A percentile compares a stretch with the other conserved stretches of the same genome.
Evolutionary conservation across 805 yeast species (phyloP).

Genomic region (Debaryomyces prosopidis): DNA sequence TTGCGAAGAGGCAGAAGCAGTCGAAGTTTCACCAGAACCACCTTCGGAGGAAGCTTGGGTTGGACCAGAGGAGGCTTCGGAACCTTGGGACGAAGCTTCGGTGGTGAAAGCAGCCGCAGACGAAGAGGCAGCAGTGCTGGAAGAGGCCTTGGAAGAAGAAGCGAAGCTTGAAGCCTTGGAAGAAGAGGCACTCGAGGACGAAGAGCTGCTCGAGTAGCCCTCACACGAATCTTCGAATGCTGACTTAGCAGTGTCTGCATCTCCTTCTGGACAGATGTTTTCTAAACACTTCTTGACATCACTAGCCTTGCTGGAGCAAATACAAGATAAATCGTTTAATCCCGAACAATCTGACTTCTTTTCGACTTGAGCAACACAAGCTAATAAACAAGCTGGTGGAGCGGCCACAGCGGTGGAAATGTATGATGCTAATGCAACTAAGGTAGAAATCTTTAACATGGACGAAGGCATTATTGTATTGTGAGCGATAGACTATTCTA

Average conservation of each 20-base stretch:
- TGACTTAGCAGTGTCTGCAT: constrained; percentile 56
- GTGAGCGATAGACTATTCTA: constrained; percentile 8
- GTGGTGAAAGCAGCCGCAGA: constrained; percentile 13
- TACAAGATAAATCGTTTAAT: constrained; percentile 65
- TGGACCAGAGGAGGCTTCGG: constrained; percentile 17
- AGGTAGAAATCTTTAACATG: constrained; percentile 22
- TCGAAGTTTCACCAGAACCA: constrained; percentile 17
- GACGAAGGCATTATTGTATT: constrained; percentile 7
- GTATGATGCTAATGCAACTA: constrained; percentile 38
- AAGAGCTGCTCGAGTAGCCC: constrained; percentile 35
- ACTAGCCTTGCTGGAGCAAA: constrained; percentile 58
- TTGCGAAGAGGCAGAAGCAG: constrained; percentile 21
- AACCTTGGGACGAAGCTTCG: constrained; percentile 13
- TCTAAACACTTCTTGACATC: constrained; percentile 64
- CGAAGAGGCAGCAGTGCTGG: constrained; percentile 23
- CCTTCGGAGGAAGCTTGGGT: constrained; percentile 14
- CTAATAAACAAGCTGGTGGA: constrained; percentile 91
- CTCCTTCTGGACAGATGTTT: constrained; percentile 65
- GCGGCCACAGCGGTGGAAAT: constrained; percentile 57
- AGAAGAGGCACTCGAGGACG: constrained; percentile 27
- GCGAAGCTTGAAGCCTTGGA: constrained; percentile 20
- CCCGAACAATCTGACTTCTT: constrained; percentile 57
- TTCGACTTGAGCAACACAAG: constrained; percentile 77
- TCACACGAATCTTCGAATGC: constrained; percentile 58
- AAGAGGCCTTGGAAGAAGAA: constrained; percentile 30